Percentiles rank a stretch among this genome's conserved stretches.
phyloP scores from a whole-genome alignment of 2,329 filamentous ascomycete species.

The Penicillium sp. region DNA sequence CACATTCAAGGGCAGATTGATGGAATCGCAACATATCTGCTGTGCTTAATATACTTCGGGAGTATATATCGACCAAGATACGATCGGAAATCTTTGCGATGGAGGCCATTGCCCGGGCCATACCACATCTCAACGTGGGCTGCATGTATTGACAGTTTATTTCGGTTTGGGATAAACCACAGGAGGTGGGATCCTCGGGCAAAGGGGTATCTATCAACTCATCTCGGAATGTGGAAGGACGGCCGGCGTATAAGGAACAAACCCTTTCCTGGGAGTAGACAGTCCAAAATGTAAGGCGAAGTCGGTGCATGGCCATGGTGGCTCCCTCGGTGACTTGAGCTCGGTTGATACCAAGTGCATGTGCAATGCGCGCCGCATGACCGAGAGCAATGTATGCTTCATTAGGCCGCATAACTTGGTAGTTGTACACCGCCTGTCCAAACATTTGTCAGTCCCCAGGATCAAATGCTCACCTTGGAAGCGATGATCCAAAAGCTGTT shows the following conservation, averaged over 20 bases:
- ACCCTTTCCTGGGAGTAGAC: not conserved
- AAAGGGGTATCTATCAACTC: constrained; percentile 16
- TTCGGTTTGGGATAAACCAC: too few species aligned
- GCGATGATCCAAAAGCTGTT: not conserved
- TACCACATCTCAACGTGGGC: not conserved
- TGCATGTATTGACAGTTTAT: not conserved
- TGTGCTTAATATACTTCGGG: not conserved
- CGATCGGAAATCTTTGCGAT: not conserved
- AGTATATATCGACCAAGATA: not conserved
- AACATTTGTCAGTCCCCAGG: not conserved
- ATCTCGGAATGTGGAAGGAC: constrained; percentile 14
- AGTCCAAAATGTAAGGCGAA: not conserved
- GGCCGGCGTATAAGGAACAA: constrained; percentile 13
- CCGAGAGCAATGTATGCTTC: constrained; percentile 18
- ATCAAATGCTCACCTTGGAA: not conserved
- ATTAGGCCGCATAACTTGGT: constrained; percentile 20
- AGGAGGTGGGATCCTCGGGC: constrained; percentile 7
- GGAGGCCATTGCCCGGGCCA: not conserved
- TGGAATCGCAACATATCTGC: not conserved
- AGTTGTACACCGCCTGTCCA: constrained; percentile 16
- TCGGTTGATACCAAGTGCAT: constrained; percentile 17
- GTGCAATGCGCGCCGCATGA: constrained; percentile 12
- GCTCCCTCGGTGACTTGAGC: constrained; percentile 15
- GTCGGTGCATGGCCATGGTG: not conserved
- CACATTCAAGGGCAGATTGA: not conserved